A percentile compares a stretch with the other conserved stretches of the same genome.
Evolutionary conservation across 1,139 yeast species (phyloP).

Genomic region (Taiozyma onychis): DNA sequence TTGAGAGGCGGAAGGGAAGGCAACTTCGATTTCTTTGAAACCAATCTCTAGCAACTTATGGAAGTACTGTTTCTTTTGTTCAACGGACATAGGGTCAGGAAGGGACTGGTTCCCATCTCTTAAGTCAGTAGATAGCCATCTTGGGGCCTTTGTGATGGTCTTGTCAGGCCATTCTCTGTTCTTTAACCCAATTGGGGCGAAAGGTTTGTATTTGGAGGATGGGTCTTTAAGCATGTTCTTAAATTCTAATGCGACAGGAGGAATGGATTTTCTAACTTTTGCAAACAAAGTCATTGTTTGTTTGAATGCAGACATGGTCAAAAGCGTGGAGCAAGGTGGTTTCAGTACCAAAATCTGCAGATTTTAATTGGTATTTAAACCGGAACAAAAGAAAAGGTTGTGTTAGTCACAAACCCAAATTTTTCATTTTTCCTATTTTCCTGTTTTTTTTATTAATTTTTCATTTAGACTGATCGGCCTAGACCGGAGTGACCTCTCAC

Average conservation of each 20-base stretch:
- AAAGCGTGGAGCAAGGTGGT: no score
- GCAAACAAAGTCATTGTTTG: slow-evolving; percentile 7
- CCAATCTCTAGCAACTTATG: slow-evolving; percentile 83
- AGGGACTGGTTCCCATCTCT: slow-evolving; percentile 97
- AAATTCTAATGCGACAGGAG: slow-evolving; percentile 28
- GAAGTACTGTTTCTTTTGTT: slow-evolving; percentile 85
- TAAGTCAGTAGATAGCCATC: slow-evolving; percentile 95
- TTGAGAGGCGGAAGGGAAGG: slow-evolving; percentile 95
- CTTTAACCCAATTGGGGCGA: slow-evolving; percentile 53
- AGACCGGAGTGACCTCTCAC: no score
- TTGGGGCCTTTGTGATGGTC: slow-evolving; percentile 72
- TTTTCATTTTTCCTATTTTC: no score
- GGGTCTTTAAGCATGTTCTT: slow-evolving; percentile 65
- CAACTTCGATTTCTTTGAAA: slow-evolving; percentile 94
- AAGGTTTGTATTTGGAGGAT: slow-evolving; percentile 65
- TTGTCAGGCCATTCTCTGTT: slow-evolving; percentile 87
- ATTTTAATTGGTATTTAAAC: background rate
- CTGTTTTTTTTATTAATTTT: no score
- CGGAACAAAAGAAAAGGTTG: background rate
- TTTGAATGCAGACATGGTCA: slow-evolving; percentile 2
- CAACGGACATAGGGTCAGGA: slow-evolving; percentile 94
- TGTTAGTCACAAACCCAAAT: no score
- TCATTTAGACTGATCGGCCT: no score
- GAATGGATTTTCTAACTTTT: slow-evolving; percentile 4
- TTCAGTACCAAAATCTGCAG: no score